phyloP scores from a whole-genome alignment of 192 early-diverging fungal species.

The Mortierella antarctica region DNA sequence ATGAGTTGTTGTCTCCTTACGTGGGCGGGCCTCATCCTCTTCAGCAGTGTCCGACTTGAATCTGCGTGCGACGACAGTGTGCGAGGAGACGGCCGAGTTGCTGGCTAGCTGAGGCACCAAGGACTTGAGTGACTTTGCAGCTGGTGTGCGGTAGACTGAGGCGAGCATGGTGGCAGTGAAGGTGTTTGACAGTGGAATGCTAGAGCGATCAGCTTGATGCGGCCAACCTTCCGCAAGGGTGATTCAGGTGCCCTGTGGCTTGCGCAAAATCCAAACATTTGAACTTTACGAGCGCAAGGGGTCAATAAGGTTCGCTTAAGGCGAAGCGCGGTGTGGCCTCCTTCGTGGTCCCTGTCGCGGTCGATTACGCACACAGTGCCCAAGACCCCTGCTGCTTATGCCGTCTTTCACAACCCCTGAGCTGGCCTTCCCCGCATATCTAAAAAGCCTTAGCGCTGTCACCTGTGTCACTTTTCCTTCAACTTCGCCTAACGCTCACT shows the following conservation, averaged over 20 bases:
- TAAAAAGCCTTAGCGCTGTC: too few relatives aligned
- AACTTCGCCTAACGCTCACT: too few relatives aligned
- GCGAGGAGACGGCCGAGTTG: constrained; percentile 10
- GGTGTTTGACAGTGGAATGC: neutral
- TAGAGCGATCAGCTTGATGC: too few relatives aligned
- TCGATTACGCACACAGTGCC: neutral
- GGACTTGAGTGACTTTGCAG: constrained; percentile 28
- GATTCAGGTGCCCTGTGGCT: neutral
- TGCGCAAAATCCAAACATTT: constrained; percentile 11
- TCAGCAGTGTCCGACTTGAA: constrained; percentile 26
- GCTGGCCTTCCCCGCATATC: too few relatives aligned
- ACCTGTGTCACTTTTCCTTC: too few relatives aligned
- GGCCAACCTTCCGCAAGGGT: too few relatives aligned
- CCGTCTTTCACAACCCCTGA: too few relatives aligned
- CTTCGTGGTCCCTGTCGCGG: too few relatives aligned
- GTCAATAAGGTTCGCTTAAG: too few relatives aligned
- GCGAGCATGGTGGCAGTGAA: constrained; percentile 27
- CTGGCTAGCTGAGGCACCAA: constrained; percentile 11
- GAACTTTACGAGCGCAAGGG: too few relatives aligned
- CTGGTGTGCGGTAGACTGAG: constrained; percentile 32
- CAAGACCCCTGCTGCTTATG: too few relatives aligned
- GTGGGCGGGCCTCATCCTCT: constrained; percentile 16
- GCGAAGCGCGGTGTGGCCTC: too few relatives aligned
- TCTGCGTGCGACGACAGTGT: constrained; percentile 39
- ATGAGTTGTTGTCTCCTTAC: constrained; percentile 15